Base-by-base conservation (phyloP, 371 early-diverging fungal species). In the Blyttiomyces sp. region DNA sequence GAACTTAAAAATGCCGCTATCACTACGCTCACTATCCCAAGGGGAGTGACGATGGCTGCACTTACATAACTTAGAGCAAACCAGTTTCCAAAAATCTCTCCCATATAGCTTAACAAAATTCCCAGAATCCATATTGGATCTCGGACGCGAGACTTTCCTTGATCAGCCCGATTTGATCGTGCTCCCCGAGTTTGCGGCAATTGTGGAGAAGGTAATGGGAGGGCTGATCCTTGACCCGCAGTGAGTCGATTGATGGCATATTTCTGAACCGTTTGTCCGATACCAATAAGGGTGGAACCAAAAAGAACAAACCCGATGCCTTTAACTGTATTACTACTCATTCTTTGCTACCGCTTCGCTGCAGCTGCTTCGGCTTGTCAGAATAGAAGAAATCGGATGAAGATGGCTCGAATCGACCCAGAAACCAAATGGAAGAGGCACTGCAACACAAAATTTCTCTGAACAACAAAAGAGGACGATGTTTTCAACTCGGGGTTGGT, bases 241-340 rank as follows among this genome's bases (percentile, higher is more conserved):
- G 6, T 17, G n/a, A 70, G 43, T 6, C 58, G 44, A 45, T 64
- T 61, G 31, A 75, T 27, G 9, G 72, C 75, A 24, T 61, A 59
- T 55, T 75, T 75, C 42, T 75, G 75, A 2, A 71, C 21, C 3
- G 70, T 70, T 54, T 70, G 70, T 2, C 75, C 75, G 24, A 55
- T 50, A 21, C 74, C 74, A 30, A 71, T 74, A 27, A 69, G 49
- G n/a, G n/a, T n/a, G n/a, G n/a, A n/a, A n/a, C n/a, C n/a, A n/a
- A n/a, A n/a, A n/a, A n/a, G n/a, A n/a, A n/a, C n/a, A n/a, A n/a
- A n/a, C n/a, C n/a, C n/a, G n/a, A n/a, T n/a, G n/a, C n/a, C n/a
- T n/a, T n/a, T n/a, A n/a, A n/a, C n/a, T n/a, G n/a, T n/a, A n/a
- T n/a, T n/a, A n/a, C n/a, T n/a, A n/a, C n/a, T n/a, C n/a, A n/a